These are phyloP conservation scores for Alternaria sp. DNA, from an alignment of 2,329 filamentous ascomycete species.

Conservation along the genomic window DNA sequence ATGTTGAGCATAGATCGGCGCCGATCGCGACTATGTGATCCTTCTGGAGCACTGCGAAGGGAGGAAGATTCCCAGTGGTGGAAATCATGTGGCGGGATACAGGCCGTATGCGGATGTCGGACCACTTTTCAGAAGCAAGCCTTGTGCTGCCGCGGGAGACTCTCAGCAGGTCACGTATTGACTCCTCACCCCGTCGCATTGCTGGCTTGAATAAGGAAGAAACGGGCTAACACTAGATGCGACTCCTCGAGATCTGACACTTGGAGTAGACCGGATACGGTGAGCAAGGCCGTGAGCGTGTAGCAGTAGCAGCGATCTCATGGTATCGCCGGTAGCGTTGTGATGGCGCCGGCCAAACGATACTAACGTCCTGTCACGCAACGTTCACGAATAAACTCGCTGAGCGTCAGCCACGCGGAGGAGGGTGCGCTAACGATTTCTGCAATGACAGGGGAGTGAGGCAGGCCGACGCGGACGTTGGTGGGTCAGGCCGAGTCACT, in stretches of 20 bases:
- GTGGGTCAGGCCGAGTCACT: constrained; percentile 26
- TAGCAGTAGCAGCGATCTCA: constrained; percentile 4
- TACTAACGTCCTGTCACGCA: constrained; percentile 27
- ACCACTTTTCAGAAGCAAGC: constrained; percentile 30
- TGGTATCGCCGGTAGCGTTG: constrained; percentile 24
- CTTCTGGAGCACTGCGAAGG: constrained; percentile 23
- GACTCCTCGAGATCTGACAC: constrained; percentile 5
- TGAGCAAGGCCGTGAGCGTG: constrained; percentile 7
- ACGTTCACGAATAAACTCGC: constrained; percentile 28
- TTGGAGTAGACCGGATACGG: constrained; percentile 10
- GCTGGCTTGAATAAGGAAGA: constrained; percentile 1
- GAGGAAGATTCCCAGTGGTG: constrained; percentile 30
- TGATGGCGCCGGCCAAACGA: constrained; percentile 15
- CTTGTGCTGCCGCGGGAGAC: constrained; percentile 36
- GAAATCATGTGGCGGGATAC: constrained; percentile 36
- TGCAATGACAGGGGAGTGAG: constrained; percentile 23
- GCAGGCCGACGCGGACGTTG: constrained; percentile 43
- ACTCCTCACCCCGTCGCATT: not conserved
- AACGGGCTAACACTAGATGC: not conserved
- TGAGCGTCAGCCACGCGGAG: constrained; percentile 26
- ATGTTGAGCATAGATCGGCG: constrained; percentile 31
- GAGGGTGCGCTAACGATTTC: constrained; percentile 25
- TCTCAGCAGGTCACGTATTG: constrained; percentile 1
- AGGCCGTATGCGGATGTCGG: constrained; percentile 33
- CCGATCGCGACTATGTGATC: constrained; percentile 30